Evolutionary conservation across 1,284 basidiomycete genomes (phyloP).

Genomic region (Naganishia sp.): DNA sequence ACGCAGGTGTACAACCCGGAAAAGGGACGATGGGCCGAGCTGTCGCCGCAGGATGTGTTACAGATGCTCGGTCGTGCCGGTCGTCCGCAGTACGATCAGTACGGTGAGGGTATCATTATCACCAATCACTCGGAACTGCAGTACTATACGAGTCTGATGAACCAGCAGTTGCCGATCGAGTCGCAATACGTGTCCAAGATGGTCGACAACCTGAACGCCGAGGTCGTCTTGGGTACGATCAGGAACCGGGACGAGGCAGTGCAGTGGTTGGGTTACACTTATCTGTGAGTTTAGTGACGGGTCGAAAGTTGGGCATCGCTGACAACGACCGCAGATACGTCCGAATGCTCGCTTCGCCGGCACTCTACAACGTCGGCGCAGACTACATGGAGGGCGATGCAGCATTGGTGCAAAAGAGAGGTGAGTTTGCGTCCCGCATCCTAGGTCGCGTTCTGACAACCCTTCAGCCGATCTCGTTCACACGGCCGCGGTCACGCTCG

Average conservation of each 20-base stretch:
- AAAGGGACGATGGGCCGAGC: conserved; percentile 95
- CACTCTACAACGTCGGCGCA: conserved; percentile 82
- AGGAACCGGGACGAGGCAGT: conserved; percentile 96
- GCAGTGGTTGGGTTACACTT: conserved; percentile 95
- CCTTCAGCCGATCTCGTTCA: conserved; percentile 80
- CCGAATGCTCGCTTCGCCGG: conserved; percentile 91
- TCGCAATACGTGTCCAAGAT: conserved; percentile 90
- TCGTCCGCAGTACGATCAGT: conserved; percentile 96
- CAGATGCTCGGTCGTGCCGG: conserved; percentile 99
- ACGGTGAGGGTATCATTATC: conserved; percentile 97
- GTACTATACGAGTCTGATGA: conserved; percentile 91
- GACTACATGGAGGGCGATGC: conserved; percentile 84
- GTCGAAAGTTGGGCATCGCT: not conserved
- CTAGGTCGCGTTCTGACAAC: not conserved
- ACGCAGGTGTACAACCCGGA: conserved; percentile 99
- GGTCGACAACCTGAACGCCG: conserved; percentile 95
- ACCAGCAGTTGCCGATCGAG: conserved; percentile 96
- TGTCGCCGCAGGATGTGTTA: conserved; percentile 93
- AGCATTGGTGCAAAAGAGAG: conserved; percentile 80
- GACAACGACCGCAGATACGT: conserved; percentile 66
- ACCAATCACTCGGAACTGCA: conserved; percentile 96
- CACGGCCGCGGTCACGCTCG: conserved; percentile 87
- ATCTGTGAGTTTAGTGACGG: conserved; percentile 63
- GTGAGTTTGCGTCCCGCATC: conserved; percentile 43
- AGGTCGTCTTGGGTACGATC: conserved; percentile 94